A percentile compares a stretch with the other conserved stretches of the same genome.
Evolutionary conservation across 2,329 filamentous ascomycete genomes (phyloP).

Genomic region (Myotisia sp.): DNA sequence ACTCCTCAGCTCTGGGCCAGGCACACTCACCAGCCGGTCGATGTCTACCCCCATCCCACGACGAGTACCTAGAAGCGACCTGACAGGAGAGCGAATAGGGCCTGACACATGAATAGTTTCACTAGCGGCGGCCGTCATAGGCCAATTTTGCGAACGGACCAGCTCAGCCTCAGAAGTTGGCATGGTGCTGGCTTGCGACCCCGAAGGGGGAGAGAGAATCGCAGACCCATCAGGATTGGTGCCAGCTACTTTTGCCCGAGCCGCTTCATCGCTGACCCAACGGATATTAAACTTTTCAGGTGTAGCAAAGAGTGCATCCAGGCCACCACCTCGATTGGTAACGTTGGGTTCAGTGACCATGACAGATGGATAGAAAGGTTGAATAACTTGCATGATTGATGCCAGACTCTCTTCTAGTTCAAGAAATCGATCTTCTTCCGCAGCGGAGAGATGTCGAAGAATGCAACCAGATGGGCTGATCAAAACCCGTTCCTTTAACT

Average conservation of each 20-base stretch:
- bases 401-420: conserved; percentile 29
- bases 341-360: conserved; percentile 27
- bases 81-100: conserved; percentile 16
- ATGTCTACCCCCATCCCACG: conserved; percentile 22
- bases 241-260: conserved; percentile 16
- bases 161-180: conserved; percentile 26
- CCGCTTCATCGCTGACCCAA: conserved; percentile 28
- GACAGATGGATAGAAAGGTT: conserved; percentile 24
- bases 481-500: conserved; percentile 30
- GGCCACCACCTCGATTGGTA: conserved; percentile 31
- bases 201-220: conserved; percentile 13
- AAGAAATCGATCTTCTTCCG: conserved; percentile 34
- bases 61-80: conserved; percentile 21
- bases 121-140: too few species aligned
- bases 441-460: conserved; percentile 29
- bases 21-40: conserved; percentile 30
- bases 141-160: conserved; percentile 20
- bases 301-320: conserved; percentile 32
- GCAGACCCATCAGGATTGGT: conserved; percentile 15
- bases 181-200: conserved; percentile 13
- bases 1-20: conserved; percentile 26
- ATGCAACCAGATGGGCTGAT: conserved; percentile 34
- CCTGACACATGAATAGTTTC: conserved; percentile 3
- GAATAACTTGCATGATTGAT: conserved; percentile 20
- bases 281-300: conserved; percentile 33